These are phyloP conservation scores for Xylariomycetidae sp. DNA, from an alignment of 2,329 filamentous ascomycete species.

Conservation along the genomic window DNA sequence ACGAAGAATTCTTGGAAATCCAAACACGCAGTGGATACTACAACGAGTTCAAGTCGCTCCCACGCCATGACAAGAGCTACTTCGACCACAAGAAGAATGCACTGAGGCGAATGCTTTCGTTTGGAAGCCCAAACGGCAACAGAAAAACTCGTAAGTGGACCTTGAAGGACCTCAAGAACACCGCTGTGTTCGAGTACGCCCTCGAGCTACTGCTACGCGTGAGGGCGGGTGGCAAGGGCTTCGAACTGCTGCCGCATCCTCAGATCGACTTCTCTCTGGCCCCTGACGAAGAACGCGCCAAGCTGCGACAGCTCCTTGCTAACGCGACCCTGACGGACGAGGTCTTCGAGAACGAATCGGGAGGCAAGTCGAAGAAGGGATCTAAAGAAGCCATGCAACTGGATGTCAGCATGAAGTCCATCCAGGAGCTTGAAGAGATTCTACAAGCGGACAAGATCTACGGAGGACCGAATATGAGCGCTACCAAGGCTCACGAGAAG, in stretches of 20 bases:
- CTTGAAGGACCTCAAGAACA: slow-evolving; percentile 11
- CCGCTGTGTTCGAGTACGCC: slow-evolving; percentile 20
- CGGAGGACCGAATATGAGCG: no score
- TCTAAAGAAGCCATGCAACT: no score
- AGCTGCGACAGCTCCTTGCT: not conserved
- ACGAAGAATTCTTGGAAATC: slow-evolving; percentile 9
- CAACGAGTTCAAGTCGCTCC: slow-evolving; percentile 18
- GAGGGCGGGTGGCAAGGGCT: slow-evolving; percentile 11
- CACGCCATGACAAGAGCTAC: slow-evolving; percentile 5
- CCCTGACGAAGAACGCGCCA: not conserved
- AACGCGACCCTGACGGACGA: not conserved
- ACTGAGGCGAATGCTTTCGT: slow-evolving; percentile 19
- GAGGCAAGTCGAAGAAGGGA: no score
- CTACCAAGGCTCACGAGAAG: no score
- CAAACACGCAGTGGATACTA: slow-evolving; percentile 17
- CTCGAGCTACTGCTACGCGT: slow-evolving; percentile 23
- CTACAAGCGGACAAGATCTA: no score
- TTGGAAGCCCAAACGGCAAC: slow-evolving; percentile 3
- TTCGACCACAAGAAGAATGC: slow-evolving; percentile 22
- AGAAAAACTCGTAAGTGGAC: slow-evolving; percentile 6
- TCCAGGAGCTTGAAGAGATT: no score
- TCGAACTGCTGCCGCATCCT: slow-evolving; percentile 22
- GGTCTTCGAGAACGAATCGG: not conserved
- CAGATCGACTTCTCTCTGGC: slow-evolving; percentile 17
- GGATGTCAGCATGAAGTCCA: no score